These are phyloP conservation scores for Striga hermonthica DNA, from an alignment of 305 asterid genomes.

Conservation along the genomic window DNA sequence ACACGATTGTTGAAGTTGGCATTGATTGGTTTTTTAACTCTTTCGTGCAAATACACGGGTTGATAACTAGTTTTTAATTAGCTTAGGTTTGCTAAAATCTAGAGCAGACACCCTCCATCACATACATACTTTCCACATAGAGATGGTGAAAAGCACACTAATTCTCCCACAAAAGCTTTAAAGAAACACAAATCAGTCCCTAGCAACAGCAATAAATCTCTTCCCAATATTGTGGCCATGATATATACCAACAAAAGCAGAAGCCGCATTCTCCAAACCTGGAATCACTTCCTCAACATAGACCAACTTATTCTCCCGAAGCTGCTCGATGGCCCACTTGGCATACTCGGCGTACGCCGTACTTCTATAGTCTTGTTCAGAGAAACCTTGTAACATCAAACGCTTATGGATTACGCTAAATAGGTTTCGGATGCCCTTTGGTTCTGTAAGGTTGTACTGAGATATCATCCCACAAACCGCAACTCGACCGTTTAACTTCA, in stretches of 20 bases:
- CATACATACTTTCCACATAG: no score
- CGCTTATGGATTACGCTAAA: slow-evolving; percentile 6
- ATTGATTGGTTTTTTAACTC: no score
- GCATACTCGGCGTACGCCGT: background rate
- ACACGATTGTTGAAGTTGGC: no score
- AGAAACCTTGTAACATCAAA: background rate
- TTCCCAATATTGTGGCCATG: slow-evolving; percentile 13
- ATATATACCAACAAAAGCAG: slow-evolving; percentile 15
- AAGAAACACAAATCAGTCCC: background rate
- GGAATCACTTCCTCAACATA: background rate
- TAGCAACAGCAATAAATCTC: background rate
- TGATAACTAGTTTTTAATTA: no score
- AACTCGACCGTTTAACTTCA: slow-evolving; percentile 14
- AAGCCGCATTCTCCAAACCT: slow-evolving; percentile 17
- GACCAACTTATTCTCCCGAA: slow-evolving; percentile 18
- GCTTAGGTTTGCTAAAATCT: no score
- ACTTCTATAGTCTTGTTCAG: background rate
- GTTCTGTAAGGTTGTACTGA: slow-evolving; percentile 12
- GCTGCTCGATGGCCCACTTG: slow-evolving; percentile 7
- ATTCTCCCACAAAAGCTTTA: no score
- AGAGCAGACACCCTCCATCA: no score
- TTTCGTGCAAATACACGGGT: no score
- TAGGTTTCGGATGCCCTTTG: background rate
- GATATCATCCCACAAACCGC: slow-evolving; percentile 17
- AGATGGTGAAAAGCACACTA: no score